Evolutionary conservation across 441 rosid genomes (phyloP), one percentile per base, ranked within the genome.

Genomic region (Daphne laureola): DNA sequence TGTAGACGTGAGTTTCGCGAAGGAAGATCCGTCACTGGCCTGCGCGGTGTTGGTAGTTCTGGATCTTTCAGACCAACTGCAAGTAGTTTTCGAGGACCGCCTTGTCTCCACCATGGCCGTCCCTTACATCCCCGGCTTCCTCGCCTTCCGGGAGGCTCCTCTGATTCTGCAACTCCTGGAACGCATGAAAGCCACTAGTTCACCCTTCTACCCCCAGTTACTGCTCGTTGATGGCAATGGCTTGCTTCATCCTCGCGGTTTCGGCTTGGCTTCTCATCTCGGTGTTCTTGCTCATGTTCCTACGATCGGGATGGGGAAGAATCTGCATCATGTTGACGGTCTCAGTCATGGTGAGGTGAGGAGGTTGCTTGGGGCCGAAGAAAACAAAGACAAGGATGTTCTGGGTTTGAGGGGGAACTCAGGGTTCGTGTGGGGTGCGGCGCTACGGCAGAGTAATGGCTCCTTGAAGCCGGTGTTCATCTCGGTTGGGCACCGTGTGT

Each of bases 201-300:
- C 55, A 66, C 82, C 83, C 49, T 78, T 74, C 56, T 81, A 73
- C 50, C 95, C 95, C 1, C 96, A 92, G 95, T 68, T 88, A 53
- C 40, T 89, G 31, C 71, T 86, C 77, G 96, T 88, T 14, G 96
- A 92, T 84, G 98, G 96, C 53, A 86, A 86, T 70, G 96, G 96
- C 21, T 62, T 86, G 44, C 98, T 89, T 76, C 95, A 92, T 71
- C 92, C 98, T 53, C 78, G 86, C 77, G 95, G 96, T 63, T 90
- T 90, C 72, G 96, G 99, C 51, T 68, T 85, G 73, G 96, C 96
- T 47, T 87, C 91, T 66, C 96, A 93, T 75, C 65, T 85, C 35
- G 95, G 99, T 54, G 93, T 93, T 64, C 68, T 85, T 64, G 95
- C 87, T 50, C 47, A 85, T 73, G 54, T 87, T 15, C 95, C 97